Evolutionary conservation across 1,284 basidiomycete species (phyloP), one percentile per base, ranked within the genome.

Genomic region (Exsudoporus floridanus): DNA sequence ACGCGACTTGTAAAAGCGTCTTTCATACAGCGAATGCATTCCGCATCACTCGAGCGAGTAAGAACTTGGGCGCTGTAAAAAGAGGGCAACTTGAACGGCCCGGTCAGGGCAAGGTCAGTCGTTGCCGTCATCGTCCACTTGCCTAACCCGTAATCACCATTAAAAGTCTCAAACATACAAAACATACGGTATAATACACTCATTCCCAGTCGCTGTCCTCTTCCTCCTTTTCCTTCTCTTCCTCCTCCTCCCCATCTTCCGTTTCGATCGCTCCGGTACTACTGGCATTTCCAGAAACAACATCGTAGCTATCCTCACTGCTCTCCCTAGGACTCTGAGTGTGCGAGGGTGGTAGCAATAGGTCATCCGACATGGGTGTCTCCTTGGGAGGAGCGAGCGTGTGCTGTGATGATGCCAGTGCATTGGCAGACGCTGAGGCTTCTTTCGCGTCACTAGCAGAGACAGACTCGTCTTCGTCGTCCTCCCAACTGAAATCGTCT

Each of bases 401-500:
- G n/a, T 66, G 64, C 34, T 72, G 59, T 23, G 64, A 67, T 7
- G 60, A 62, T 21, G 41, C 60, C 41, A 53, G 34, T 7, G 50
- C 35, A 23, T 59, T 52, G 36, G 50, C 50, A 52, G 52, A 30
- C 25, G 18, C n/a, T 0, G 35, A 28, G 12, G 50, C 45, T 36
- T 55, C 50, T 53, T 56, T 59, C 33, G 55, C 34, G 23, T 55
- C 43, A 25, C 54, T 54, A 7, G 59, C 52, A n/a, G 66, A 59
- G 13, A 62, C 61, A 19, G 69, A 61, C 33, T 85, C 85, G 9
- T 80, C 80, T 3, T 90, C 87, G 44, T 89, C 88, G 53, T 88
- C 88, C 65, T 89, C 88, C 88, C 88, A 90, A 60, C 81, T 87
- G 67, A 90, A 88, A 54, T 88, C 84, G 40, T 91, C 89, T 45